Percentiles rank a stretch among this genome's conserved stretches.
Conservation (phyloP, 2,329 filamentous ascomycete genomes). For the Colletotrichum liriopes region DNA sequence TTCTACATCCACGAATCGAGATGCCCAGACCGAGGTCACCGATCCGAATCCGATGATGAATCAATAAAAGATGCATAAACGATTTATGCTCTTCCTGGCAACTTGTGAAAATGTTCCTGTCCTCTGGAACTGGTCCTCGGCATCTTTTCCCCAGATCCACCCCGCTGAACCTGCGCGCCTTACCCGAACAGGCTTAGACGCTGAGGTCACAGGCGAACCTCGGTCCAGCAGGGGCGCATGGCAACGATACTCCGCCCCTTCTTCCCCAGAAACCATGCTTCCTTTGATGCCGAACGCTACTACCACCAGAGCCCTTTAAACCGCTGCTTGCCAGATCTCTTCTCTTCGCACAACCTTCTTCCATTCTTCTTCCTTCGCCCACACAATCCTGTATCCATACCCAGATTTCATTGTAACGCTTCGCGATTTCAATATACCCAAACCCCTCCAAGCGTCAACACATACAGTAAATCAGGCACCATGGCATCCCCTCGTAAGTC, state of each 20-base stretch:
- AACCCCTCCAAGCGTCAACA: background rate
- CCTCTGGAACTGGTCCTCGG: conserved; percentile 38
- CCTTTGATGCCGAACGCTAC: conserved; percentile 32
- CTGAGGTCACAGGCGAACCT: conserved; percentile 43
- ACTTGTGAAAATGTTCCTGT: conserved; percentile 23
- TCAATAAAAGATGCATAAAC: background rate
- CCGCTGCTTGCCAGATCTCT: conserved; percentile 26
- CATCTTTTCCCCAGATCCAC: conserved; percentile 44
- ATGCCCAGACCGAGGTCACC: background rate
- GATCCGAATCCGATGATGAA: conserved; percentile 12
- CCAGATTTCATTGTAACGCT: conserved; percentile 39
- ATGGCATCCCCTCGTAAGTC: conserved; percentile 88
- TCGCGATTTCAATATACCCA: conserved; percentile 39
- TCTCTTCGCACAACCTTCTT: background rate
- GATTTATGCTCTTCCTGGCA: conserved; percentile 28
- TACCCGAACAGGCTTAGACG: conserved; percentile 23
- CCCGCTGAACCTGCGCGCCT: conserved; percentile 23
- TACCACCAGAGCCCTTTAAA: conserved; percentile 35
- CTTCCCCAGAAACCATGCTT: conserved; percentile 38
- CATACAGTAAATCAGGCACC: conserved; percentile 47
- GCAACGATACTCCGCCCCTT: conserved; percentile 42
- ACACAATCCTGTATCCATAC: background rate
- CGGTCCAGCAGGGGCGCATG: conserved; percentile 42
- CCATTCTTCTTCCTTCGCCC: conserved; percentile 24
- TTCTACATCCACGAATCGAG: background rate